A percentile compares a stretch with the other conserved stretches of the same genome.
Conservation (phyloP, 2,329 filamentous ascomycete genomes). For the Aspergillus nomiae region DNA sequence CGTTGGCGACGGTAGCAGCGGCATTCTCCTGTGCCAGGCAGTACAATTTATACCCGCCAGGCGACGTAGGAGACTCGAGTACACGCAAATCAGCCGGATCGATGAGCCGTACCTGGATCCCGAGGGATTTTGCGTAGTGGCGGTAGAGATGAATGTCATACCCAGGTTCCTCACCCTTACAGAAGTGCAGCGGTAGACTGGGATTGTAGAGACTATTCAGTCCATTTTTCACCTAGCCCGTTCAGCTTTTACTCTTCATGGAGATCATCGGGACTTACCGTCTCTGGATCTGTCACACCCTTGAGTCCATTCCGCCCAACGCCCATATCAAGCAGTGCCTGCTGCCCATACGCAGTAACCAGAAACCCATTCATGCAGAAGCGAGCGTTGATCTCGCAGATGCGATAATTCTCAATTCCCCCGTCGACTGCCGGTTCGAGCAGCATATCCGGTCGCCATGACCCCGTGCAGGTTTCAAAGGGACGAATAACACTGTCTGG, state of each 20-base stretch:
- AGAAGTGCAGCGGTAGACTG: conserved; percentile 17
- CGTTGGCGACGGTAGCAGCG: not conserved
- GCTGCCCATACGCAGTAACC: conserved; percentile 9
- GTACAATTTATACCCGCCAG: too few relatives aligned
- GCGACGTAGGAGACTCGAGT: too few relatives aligned
- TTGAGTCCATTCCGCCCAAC: not conserved
- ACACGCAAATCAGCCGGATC: too few relatives aligned
- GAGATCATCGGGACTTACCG: conserved; percentile 10
- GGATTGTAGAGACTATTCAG: conserved; percentile 13
- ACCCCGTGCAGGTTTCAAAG: conserved; percentile 14
- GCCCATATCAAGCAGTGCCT: conserved; percentile 9
- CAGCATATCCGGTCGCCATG: conserved; percentile 32
- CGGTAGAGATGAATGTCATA: conserved; percentile 15
- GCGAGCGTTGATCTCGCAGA: conserved; percentile 32
- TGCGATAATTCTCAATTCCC: conserved; percentile 11
- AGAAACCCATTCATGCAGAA: conserved; percentile 27
- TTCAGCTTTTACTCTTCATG: too few relatives aligned
- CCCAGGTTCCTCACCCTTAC: conserved; percentile 19
- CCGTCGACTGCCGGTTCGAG: conserved; percentile 12
- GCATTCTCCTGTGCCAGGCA: too few relatives aligned
- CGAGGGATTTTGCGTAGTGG: not conserved
- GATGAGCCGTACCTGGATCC: not conserved
- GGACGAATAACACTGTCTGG: too few relatives aligned
- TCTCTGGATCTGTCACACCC: conserved; percentile 1
- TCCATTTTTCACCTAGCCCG: not conserved